phyloP scores from a whole-genome alignment of 768 basidiomycete genomes.

The Phylloporus arenicola region DNA sequence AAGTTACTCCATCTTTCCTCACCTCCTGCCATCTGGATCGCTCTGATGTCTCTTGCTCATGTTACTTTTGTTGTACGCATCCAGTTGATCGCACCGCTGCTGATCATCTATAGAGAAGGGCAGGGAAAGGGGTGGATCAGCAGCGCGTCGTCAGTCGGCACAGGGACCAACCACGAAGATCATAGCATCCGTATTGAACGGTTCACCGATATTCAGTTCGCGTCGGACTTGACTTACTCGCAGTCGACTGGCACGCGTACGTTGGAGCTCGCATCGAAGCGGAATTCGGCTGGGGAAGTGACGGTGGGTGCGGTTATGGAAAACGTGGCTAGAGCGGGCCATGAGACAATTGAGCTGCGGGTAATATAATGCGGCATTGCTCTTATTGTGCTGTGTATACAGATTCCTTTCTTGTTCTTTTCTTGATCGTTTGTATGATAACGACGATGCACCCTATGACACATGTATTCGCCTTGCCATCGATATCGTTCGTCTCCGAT shows the following conservation, averaged over 20 bases:
- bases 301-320: constrained; percentile 45
- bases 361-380: not conserved
- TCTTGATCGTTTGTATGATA: not conserved
- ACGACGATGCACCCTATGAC: not conserved
- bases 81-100: constrained; percentile 34
- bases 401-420: not conserved
- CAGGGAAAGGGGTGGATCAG: constrained; percentile 35
- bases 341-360: constrained; percentile 37
- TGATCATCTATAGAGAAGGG: constrained; percentile 37
- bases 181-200: constrained; percentile 10
- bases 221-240: constrained; percentile 8
- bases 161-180: not conserved
- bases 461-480: too few species aligned
- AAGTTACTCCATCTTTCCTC: not conserved
- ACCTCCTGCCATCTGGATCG: too few species aligned
- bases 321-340: constrained; percentile 45
- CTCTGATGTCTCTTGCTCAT: constrained; percentile 1
- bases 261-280: constrained; percentile 8
- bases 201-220: constrained; percentile 24
- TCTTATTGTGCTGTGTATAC: too few species aligned
- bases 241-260: not conserved
- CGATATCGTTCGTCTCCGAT: too few species aligned
- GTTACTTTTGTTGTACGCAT: not conserved
- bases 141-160: constrained; percentile 1
- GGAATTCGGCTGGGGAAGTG: not conserved